These are phyloP conservation scores for Prunus padus DNA, from an alignment of 306 rosid genomes.

Conservation along the genomic window DNA sequence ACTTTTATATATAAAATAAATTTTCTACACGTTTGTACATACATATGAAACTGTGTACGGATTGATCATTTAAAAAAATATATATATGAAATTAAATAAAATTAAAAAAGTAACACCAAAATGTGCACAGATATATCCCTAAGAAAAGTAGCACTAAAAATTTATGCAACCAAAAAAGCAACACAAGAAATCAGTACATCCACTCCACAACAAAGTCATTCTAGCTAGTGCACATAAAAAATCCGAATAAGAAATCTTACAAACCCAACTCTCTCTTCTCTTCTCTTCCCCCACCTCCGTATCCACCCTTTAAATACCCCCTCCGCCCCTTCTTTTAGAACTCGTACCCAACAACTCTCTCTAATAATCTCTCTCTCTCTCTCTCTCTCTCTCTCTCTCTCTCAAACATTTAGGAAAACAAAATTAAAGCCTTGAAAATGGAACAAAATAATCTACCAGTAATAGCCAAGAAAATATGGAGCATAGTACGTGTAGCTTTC, in stretches of 20 bases:
- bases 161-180: neutral
- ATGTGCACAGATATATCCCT: neutral
- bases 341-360: conserved; percentile 12
- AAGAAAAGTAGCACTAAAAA: conserved; percentile 9
- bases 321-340: conserved; percentile 18
- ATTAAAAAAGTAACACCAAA: neutral
- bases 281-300: conserved; percentile 1
- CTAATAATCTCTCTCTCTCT: conserved; percentile 24
- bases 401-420: neutral
- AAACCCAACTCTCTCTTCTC: conserved; percentile 27
- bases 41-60: neutral
- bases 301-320: conserved; percentile 26
- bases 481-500: conserved; percentile 53
- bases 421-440: conserved; percentile 19
- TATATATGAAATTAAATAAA: neutral
- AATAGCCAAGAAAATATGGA: conserved; percentile 59
- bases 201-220: neutral
- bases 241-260: neutral
- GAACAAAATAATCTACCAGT: conserved; percentile 34
- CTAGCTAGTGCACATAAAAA: neutral
- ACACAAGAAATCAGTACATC: neutral
- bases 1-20: too few relatives aligned
- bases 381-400: conserved; percentile 22
- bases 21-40: neutral
- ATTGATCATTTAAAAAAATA: too few relatives aligned